These are phyloP conservation scores for Endoconidiophora polonica DNA, from an alignment of 2,329 filamentous ascomycete genomes.

Conservation along the genomic window DNA sequence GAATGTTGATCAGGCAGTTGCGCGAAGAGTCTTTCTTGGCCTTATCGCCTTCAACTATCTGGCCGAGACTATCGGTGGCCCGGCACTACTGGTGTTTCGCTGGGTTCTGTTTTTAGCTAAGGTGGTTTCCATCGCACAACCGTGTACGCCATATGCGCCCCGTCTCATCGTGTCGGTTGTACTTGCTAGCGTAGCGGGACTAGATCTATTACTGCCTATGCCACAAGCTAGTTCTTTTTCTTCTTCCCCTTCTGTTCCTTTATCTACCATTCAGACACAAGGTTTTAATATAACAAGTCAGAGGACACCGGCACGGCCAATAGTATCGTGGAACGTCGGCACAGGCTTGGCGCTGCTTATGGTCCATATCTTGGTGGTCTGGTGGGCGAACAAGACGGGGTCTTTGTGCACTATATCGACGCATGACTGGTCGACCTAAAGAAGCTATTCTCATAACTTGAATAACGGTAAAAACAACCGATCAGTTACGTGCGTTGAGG, in stretches of 20 bases:
- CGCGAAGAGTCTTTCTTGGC: not conserved
- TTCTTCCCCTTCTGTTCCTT: too few relatives aligned
- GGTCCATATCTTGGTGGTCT: conserved; percentile 1
- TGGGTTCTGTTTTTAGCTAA: conserved; percentile 52
- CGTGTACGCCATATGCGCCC: conserved; percentile 58
- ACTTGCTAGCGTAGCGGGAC: conserved; percentile 48
- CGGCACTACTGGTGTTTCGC: conserved; percentile 25
- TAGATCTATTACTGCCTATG: conserved; percentile 39
- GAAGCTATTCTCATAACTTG: too few relatives aligned
- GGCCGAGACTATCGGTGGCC: not conserved
- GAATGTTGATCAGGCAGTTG: not conserved
- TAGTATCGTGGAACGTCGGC: not conserved
- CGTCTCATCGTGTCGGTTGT: conserved; percentile 48
- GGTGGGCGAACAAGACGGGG: conserved; percentile 1
- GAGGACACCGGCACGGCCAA: too few relatives aligned
- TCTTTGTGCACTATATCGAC: not conserved
- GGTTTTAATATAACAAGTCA: too few relatives aligned
- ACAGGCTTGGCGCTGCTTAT: not conserved
- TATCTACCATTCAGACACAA: too few relatives aligned
- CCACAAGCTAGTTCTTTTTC: not conserved
- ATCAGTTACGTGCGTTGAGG: too few relatives aligned
- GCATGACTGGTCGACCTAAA: too few relatives aligned
- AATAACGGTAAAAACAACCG: too few relatives aligned
- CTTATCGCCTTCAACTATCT: conserved; percentile 1
- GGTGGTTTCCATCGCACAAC: conserved; percentile 42